Base-by-base conservation (phyloP, 176 grass and related monocot genomes). In the Tillandsia fasciculata region DNA sequence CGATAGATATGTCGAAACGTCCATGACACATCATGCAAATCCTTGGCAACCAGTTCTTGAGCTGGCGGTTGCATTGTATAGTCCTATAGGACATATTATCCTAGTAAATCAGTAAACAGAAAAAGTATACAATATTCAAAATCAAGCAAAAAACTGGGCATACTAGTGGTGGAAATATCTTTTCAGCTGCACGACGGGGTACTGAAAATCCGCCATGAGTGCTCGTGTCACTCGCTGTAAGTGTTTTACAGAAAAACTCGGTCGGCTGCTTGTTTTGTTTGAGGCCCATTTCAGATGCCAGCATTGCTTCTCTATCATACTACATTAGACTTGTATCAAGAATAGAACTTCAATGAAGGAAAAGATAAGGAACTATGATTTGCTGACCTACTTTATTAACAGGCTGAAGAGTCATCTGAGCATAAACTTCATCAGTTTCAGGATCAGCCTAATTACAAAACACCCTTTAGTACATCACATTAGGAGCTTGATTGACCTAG, bases 111-210 rank as follows among this genome's bases (percentile, higher is more conserved):
- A 3, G 4, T 42, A 42, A 42, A 42, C 33, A 42, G 33, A 78
- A 68, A 66, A 80, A 63, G 73, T 80, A 81, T n/a, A 63, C 5
- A 26, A 26, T 74, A 64, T 47, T 15, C 12, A 50, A 59, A 61
- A 64, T 17, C 59, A 78, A 50, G 68, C 33, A 75, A 79, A 48
- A 57, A 79, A 68, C 6, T 76, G 4, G 71, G 48, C 87, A 26
- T 93, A 99, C 95, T 69, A 99, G 81, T 54, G 87, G 95, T 73
- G 95, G 95, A 88, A 99, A 99, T 79, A 99, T 99, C 82, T 99
- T 99, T 73, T 99, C 95, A 0, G 95, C 95, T 14, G 95, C 78
- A 76, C 95, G 89, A 9, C 95, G 95, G 26, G 95, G 95, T 49
- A 99, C 95, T 4, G 95, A 99, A 76, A 99, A 99, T 20, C 95